phyloP scores from a whole-genome alignment of 1,284 basidiomycete species.

The Inonotus hispidus region DNA sequence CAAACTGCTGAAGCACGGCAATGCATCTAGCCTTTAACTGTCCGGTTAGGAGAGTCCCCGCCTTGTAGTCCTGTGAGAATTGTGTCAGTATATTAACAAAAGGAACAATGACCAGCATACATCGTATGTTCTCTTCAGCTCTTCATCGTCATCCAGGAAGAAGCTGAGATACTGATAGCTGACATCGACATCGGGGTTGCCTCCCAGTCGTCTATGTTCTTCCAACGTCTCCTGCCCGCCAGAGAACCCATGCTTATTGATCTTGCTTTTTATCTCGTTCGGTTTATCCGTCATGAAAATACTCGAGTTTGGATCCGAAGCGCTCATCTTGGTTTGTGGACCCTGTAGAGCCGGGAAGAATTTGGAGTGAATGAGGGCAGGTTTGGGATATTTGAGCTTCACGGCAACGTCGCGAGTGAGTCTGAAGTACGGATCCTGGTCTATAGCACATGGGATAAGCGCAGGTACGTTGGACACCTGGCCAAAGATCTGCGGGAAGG shows the following conservation, averaged over 20 bases:
- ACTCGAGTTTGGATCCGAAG: slow-evolving; percentile 83
- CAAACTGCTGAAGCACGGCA: slow-evolving; percentile 76
- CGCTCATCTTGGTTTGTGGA: slow-evolving; percentile 98
- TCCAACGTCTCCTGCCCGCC: slow-evolving; percentile 91
- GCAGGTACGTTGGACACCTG: slow-evolving; percentile 80
- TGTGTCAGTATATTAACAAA: background rate
- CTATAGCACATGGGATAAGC: slow-evolving; percentile 97
- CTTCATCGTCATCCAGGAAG: slow-evolving; percentile 93
- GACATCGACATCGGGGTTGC: slow-evolving; percentile 94
- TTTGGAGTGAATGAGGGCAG: slow-evolving; percentile 87
- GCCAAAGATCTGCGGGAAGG: slow-evolving; percentile 98
- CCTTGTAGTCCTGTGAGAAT: slow-evolving; percentile 74
- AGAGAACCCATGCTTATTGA: slow-evolving; percentile 90
- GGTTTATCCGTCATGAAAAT: slow-evolving; percentile 96
- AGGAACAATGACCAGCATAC: slow-evolving; percentile 40
- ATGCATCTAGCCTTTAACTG: slow-evolving; percentile 94
- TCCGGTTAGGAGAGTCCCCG: slow-evolving; percentile 84
- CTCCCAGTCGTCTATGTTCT: slow-evolving; percentile 85
- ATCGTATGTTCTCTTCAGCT: slow-evolving; percentile 71
- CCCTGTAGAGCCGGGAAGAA: slow-evolving; percentile 99
- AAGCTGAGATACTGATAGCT: slow-evolving; percentile 96
- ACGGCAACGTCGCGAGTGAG: slow-evolving; percentile 93
- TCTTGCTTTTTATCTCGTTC: slow-evolving; percentile 96
- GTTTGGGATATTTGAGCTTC: slow-evolving; percentile 95
- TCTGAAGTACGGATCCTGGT: slow-evolving; percentile 97